These are phyloP conservation scores for Schizochytrium sp. DNA, from an alignment of 108 stramenopile species.

Conservation along the genomic window DNA sequence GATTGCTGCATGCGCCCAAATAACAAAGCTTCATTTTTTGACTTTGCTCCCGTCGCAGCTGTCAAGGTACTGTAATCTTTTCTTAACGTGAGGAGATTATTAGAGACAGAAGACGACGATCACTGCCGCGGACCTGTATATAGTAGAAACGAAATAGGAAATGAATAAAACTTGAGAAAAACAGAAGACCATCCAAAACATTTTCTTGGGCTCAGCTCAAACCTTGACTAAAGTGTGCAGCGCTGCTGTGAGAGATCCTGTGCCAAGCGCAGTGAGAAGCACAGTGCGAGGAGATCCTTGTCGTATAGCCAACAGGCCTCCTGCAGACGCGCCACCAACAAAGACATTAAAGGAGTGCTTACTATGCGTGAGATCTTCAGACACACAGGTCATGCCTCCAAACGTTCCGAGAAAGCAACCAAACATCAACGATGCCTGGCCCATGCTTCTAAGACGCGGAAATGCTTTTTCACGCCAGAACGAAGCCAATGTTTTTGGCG, in stretches of 20 bases:
- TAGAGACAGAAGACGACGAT: too few species aligned
- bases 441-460: conserved; percentile 40
- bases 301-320: conserved; percentile 20
- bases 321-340: conserved; percentile 13
- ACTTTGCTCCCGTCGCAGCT: too few species aligned
- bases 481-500: background rate
- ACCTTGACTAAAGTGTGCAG: conserved; percentile 30
- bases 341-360: background rate
- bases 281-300: background rate
- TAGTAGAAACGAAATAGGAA: too few species aligned
- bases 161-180: too few species aligned
- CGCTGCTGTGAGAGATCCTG: conserved; percentile 38
- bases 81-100: too few species aligned
- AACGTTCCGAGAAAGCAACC: conserved; percentile 51
- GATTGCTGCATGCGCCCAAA: too few species aligned
- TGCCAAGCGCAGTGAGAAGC: conserved; percentile 23
- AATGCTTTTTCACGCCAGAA: background rate
- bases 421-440: conserved; percentile 51
- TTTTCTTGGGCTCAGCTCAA: background rate
- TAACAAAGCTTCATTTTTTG: too few species aligned
- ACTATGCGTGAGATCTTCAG: conserved; percentile 1
- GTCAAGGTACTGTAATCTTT: too few species aligned
- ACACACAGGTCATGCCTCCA: conserved; percentile 43
- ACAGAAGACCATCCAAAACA: too few species aligned
- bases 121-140: too few species aligned